Percentiles rank a stretch among this genome's conserved stretches.
Evolutionary conservation across 2,329 filamentous ascomycete genomes (phyloP).

Genomic region (Mycosphaerella arachidis): DNA sequence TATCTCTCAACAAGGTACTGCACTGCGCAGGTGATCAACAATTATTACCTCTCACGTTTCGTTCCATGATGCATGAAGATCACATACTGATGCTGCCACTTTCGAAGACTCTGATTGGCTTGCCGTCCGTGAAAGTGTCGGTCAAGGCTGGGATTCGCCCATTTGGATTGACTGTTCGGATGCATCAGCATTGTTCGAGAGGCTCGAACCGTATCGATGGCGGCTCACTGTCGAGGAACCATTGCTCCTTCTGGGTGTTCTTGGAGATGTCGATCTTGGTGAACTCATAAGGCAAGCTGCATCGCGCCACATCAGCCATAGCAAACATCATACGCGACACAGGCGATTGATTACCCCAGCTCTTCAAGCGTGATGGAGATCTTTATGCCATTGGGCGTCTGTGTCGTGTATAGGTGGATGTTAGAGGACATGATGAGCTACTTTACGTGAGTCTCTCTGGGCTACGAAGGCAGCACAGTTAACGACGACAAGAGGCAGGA

Average conservation of each 20-base stretch:
- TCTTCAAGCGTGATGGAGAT: constrained; percentile 83
- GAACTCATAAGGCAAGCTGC: constrained; percentile 66
- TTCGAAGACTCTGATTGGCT: constrained; percentile 74
- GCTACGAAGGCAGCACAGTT: background rate
- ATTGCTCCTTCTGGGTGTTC: constrained; percentile 76
- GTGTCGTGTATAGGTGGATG: constrained; percentile 75
- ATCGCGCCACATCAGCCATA: background rate
- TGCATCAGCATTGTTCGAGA: constrained; percentile 31
- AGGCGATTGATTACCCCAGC: constrained; percentile 50
- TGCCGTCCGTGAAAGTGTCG: constrained; percentile 70
- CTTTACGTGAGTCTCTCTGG: background rate
- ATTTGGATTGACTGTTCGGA: constrained; percentile 4
- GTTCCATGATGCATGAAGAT: background rate
- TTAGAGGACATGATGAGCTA: constrained; percentile 33
- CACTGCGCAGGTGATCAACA: constrained; percentile 35
- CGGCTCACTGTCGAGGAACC: constrained; percentile 76
- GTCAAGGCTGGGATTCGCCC: constrained; percentile 81
- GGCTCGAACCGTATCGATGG: constrained; percentile 54
- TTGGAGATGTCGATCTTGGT: constrained; percentile 67
- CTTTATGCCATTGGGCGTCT: constrained; percentile 88
- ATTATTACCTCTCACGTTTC: background rate
- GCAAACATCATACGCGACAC: background rate
- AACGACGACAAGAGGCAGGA: background rate
- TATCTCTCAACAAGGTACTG: background rate
- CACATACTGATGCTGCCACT: constrained; percentile 64